Conservation (phyloP, 192 early-diverging fungal species). For the Coemansia sp. region DNA sequence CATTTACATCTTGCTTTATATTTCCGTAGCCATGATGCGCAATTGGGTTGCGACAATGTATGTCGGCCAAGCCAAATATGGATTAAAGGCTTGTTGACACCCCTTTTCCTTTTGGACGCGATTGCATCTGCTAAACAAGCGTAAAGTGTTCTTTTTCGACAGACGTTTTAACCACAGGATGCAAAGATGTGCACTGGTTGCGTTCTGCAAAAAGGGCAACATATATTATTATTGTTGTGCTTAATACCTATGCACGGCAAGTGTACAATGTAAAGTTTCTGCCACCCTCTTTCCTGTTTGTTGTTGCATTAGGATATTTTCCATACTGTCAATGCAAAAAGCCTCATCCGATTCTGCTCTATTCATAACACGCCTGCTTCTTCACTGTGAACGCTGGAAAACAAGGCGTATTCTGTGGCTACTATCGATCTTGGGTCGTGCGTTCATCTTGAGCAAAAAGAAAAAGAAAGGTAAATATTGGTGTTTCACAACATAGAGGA, state of each 20-base stretch:
- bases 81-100: too few species aligned
- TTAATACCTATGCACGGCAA: neutral
- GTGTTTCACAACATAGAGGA: neutral
- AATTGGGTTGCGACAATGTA: too few species aligned
- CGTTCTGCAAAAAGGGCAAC: too few species aligned
- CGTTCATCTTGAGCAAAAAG: neutral
- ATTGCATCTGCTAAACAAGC: too few species aligned
- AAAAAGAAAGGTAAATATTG: neutral
- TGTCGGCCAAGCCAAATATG: too few species aligned
- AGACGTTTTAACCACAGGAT: too few species aligned
- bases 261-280: neutral
- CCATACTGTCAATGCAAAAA: neutral
- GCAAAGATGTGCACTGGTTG: too few species aligned
- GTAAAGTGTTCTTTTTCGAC: too few species aligned
- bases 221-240: neutral
- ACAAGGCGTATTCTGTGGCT: neutral
- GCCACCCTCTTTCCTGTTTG: neutral
- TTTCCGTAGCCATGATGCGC: too few species aligned
- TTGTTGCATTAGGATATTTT: conserved; percentile 2
- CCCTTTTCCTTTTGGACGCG: too few species aligned
- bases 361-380: neutral
- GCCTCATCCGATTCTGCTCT: neutral
- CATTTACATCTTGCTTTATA: too few species aligned
- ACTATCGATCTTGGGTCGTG: neutral
- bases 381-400: neutral